These are phyloP conservation scores for Termitomyces sp. DNA, from an alignment of 768 basidiomycete species.

Conservation along the genomic window DNA sequence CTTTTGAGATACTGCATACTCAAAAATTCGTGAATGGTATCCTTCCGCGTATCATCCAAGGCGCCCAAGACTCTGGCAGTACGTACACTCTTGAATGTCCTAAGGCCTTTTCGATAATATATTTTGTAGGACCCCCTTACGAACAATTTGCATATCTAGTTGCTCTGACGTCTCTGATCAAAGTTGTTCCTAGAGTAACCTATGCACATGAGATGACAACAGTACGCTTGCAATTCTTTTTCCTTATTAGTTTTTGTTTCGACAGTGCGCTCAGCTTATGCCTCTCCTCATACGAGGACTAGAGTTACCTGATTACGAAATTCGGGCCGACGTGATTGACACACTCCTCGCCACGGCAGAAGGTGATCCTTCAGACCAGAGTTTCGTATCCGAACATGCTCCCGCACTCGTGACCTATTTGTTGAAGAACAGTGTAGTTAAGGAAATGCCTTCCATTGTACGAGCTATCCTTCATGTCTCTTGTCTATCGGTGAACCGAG, in stretches of 20 bases:
- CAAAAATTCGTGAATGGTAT: conserved; percentile 71
- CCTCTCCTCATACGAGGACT: conserved; percentile 85
- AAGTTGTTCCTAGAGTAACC: conserved; percentile 69
- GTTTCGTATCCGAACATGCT: conserved; percentile 61
- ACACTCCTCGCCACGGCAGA: conserved; percentile 69
- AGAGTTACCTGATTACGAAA: conserved; percentile 64
- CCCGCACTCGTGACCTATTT: conserved; percentile 63
- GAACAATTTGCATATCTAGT: conserved; percentile 71
- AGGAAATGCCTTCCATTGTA: conserved; percentile 54
- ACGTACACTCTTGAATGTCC: conserved; percentile 13
- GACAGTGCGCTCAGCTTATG: conserved; percentile 52
- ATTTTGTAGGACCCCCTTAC: conserved; percentile 15
- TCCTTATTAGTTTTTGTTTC: not conserved
- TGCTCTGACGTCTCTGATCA: conserved; percentile 77
- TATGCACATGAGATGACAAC: conserved; percentile 64
- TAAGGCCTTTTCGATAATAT: not conserved
- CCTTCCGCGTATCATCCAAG: conserved; percentile 69
- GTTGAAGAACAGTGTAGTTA: conserved; percentile 53
- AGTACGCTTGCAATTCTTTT: conserved; percentile 26
- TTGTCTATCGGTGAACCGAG: not conserved
- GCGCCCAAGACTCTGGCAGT: conserved; percentile 55
- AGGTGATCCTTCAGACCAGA: conserved; percentile 42
- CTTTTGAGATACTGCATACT: conserved; percentile 56
- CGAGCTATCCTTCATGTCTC: conserved; percentile 12
- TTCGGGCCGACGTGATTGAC: conserved; percentile 77